Evolutionary conservation across 257 asterid species (phyloP), one percentile per base, ranked within the genome.

Genomic region (Thymus quinquecostatus): DNA sequence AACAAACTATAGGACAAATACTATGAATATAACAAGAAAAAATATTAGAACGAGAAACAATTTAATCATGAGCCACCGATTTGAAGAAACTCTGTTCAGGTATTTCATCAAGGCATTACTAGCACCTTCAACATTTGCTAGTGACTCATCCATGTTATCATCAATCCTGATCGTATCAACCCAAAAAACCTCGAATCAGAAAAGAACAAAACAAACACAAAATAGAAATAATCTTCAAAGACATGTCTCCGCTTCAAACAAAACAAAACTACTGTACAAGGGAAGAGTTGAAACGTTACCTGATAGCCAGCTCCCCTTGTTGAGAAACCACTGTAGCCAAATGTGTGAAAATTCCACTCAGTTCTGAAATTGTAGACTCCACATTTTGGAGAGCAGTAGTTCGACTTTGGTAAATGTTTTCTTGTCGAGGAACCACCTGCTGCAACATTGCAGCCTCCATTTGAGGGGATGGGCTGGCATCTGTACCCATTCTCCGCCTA

Each of bases 281-380:
- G 66, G 57, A 47, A 55, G 49, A n/a, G 59, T 48, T 21, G 4
- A 5, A 38, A 36, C 11, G 10, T 74, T 64, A 87, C 97, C 97
- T 89, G 71, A 92, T 87, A 13, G 96, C 96, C 68, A 89, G 86
- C 72, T 92, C 97, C 29, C 97, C 96, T 84, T 92, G 97, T 51
- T 89, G 92, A 27, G 95, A 90, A 50, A 89, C 96, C 97, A 92
- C 87, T 48, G 96, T 89, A 59, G 97, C 97, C 69, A 92, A 81
- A 75, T 92, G 91, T 40, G 96, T 89, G 86, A 92, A 92, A 57
- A 92, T 89, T 57, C 90, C 92, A 68, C 97, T 54, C 56, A 92
- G 86, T 77, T 92, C 97, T 58, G 96, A 76, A 64, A 92, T 89
- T 27, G 97, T 92, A 30, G 97, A 89, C 80, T 92, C 96, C 71